Evolutionary conservation across 306 rosid genomes (phyloP).

Genomic region (Macrotyloma uniflorum): DNA sequence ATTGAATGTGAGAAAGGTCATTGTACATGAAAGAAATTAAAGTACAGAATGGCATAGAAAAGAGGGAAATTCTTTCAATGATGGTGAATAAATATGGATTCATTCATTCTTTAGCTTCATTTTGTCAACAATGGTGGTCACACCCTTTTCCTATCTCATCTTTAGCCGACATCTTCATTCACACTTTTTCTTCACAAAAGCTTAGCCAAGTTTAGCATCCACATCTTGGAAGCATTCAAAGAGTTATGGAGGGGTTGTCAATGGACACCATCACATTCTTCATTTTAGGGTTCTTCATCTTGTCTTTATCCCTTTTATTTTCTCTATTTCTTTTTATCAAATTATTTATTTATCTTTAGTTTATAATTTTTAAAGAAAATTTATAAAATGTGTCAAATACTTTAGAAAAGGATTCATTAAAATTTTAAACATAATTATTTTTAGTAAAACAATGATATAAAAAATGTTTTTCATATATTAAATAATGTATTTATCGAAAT

Average conservation of each 20-base stretch:
- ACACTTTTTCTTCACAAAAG: not conserved
- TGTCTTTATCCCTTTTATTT: not conserved
- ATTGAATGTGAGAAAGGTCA: constrained; percentile 23
- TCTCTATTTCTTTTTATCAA: too few relatives aligned
- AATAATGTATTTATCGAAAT: too few relatives aligned
- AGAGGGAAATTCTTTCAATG: constrained; percentile 7
- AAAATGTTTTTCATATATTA: too few relatives aligned
- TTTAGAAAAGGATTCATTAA: too few relatives aligned
- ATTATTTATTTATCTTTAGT: too few relatives aligned
- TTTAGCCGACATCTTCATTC: constrained; percentile 19
- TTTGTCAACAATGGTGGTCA: constrained; percentile 31
- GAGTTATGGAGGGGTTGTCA: constrained; percentile 5
- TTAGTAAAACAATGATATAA: too few relatives aligned
- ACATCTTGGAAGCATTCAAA: constrained; percentile 3
- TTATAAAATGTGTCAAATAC: too few relatives aligned
- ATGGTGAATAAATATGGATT: constrained; percentile 7
- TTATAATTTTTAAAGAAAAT: too few relatives aligned
- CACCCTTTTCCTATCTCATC: constrained; percentile 25
- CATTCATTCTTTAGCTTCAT: too few relatives aligned
- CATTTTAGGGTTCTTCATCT: not conserved
- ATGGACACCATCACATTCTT: constrained; percentile 12
- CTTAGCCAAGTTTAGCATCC: not conserved
- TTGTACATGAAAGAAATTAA: constrained; percentile 15
- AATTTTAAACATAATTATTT: too few relatives aligned
- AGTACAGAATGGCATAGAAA: not conserved